Evolutionary conservation across 2,329 filamentous ascomycete species (phyloP).

Genomic region (Diaporthe nobilis): DNA sequence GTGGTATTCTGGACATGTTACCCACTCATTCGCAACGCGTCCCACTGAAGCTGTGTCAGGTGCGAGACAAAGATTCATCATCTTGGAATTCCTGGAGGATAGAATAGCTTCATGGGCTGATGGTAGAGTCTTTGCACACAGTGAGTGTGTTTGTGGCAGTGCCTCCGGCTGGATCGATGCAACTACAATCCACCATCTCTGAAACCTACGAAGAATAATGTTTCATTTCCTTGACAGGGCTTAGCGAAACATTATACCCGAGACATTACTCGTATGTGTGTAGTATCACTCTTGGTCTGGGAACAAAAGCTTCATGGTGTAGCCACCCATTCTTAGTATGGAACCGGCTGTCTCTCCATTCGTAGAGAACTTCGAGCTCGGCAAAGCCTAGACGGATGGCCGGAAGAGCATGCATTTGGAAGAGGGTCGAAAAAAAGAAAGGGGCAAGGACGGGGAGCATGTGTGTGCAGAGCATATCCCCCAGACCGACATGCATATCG

Average conservation of each 20-base stretch:
- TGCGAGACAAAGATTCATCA: constrained; percentile 13
- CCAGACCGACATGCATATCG: constrained; percentile 9
- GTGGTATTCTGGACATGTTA: constrained; percentile 9
- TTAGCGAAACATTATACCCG: background rate
- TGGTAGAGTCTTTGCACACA: constrained; percentile 3
- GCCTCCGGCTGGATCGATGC: constrained; percentile 4
- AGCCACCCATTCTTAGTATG: background rate
- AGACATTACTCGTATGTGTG: constrained; percentile 16
- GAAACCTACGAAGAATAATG: constrained; percentile 2
- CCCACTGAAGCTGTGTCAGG: constrained; percentile 18
- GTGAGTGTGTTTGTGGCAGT: background rate
- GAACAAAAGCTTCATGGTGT: background rate
- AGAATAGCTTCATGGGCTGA: background rate
- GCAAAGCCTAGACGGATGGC: background rate
- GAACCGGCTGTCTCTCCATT: background rate
- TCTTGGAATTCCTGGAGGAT: background rate
- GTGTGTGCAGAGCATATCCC: background rate
- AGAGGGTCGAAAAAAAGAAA: background rate
- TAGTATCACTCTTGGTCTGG: background rate
- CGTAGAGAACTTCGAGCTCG: background rate
- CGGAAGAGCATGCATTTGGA: background rate
- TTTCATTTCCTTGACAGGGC: constrained; percentile 26
- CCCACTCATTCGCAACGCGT: constrained; percentile 24
- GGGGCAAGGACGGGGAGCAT: background rate
- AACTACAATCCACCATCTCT: constrained; percentile 20